Percentiles rank a stretch among this genome's conserved stretches.
These are phyloP conservation scores for Tuber magnatum DNA, from an alignment of 495 filamentous ascomycete genomes.

Conservation along the genomic window DNA sequence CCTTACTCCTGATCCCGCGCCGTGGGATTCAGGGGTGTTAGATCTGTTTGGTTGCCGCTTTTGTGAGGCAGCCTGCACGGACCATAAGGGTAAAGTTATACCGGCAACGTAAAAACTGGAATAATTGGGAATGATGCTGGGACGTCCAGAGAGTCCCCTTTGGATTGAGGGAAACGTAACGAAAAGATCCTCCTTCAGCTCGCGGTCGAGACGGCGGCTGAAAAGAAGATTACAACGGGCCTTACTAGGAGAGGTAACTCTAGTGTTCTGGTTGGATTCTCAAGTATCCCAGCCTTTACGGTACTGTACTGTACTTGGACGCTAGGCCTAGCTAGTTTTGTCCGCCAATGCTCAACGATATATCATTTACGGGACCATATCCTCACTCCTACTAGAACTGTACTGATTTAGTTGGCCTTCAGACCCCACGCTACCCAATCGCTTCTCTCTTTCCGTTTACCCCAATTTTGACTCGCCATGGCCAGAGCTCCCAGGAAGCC, in stretches of 20 bases:
- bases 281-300: not conserved
- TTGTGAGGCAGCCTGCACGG: not conserved
- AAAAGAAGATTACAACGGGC: not conserved
- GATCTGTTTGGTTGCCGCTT: not conserved
- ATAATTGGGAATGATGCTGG: not conserved
- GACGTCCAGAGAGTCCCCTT: not conserved
- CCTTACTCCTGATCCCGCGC: not conserved
- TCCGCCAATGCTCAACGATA: not conserved
- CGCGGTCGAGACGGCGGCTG: not conserved
- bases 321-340: not conserved
- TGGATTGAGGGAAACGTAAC: not conserved
- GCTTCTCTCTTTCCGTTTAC: not conserved
- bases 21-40: not conserved
- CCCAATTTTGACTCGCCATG: not conserved
- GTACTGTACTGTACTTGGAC: not conserved
- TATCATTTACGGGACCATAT: not conserved
- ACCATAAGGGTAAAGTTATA: not conserved
- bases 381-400: not conserved
- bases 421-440: not conserved
- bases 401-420: not conserved
- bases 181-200: not conserved
- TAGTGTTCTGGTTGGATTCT: not conserved
- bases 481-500: not conserved
- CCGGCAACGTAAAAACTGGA: not conserved
- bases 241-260: not conserved